Evolutionary conservation across 331 rosid genomes (phyloP), one percentile per base, ranked within the genome.

Genomic region (Phaseolus coccineus): DNA sequence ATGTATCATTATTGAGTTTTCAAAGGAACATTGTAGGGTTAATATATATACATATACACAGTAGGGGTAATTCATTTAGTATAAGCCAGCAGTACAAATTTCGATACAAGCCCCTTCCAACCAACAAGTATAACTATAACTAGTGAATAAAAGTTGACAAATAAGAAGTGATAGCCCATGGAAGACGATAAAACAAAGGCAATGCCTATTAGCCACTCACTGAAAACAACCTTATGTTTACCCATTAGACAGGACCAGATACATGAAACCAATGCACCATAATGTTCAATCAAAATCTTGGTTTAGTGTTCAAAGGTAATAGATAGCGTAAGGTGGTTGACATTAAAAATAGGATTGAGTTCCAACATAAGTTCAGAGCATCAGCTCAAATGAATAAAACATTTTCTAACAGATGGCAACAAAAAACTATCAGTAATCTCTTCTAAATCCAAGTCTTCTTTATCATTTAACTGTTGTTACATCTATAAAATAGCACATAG

Each of bases 1-100:
- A 35, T 33, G 33, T 2, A 65, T 62, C 58, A 84, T 56, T 35
- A 56, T 14, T 44, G 57, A 81, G 63, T 35, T 74, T 51, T 39
- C 48, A 35, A 8, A 51, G 37, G 48, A 84, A 51, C 40, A 27
- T 27, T 61, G 48, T 2, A 3, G 8, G 15, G 5, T 50, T 70
- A 74, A 53, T 62, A 52, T 14, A 19, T 19, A 19, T 19, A 19
- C 22, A 19, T 19, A 19, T 19, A 19, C 39, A 35, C 6, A 71
- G 28, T 61, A 24, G 3, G 31, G 10, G n/a, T 28, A 48, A 24
- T 14, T 14, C 57, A 6, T 3, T 7, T 33, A 33, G 48, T 63
- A 25, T 33, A 25, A 16, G 64, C 25, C 33, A 24, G 2, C 14
- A 6, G 16, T 4, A 57, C 2, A 8, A 57, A 25, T 4, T 35